Evolutionary conservation across 768 basidiomycete species (phyloP).

Genomic region (Suillus ampliporus): DNA sequence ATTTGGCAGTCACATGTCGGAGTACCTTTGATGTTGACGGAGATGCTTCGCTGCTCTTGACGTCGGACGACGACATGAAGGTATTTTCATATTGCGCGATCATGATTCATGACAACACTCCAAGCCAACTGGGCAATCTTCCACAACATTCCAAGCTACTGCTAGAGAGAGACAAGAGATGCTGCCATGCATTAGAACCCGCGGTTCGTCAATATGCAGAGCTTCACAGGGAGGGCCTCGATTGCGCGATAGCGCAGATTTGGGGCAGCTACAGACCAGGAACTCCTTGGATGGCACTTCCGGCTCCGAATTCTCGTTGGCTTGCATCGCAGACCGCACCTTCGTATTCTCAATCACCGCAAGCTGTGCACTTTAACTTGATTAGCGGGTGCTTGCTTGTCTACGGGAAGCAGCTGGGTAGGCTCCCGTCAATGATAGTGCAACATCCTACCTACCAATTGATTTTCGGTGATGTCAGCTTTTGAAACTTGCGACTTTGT

Average conservation of each 20-base stretch:
- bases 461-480: conserved; percentile 29
- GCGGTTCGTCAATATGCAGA: conserved; percentile 12
- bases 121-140: conserved; percentile 15
- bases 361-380: conserved; percentile 30
- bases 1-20: conserved; percentile 47
- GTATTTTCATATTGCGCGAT: conserved; percentile 31
- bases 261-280: conserved; percentile 32
- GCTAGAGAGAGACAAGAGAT: conserved; percentile 36
- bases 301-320: conserved; percentile 28
- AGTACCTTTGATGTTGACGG: conserved; percentile 35
- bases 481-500: neutral
- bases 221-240: conserved; percentile 18
- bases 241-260: conserved; percentile 22
- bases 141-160: conserved; percentile 20
- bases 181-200: conserved; percentile 32
- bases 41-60: conserved; percentile 18
- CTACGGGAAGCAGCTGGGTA: conserved; percentile 31
- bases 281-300: conserved; percentile 25
- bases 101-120: conserved; percentile 32
- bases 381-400: conserved; percentile 34
- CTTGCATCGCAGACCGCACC: conserved; percentile 23
- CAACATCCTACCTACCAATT: conserved; percentile 24
- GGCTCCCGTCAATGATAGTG: conserved; percentile 27
- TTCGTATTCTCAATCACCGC: conserved; percentile 17
- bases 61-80: conserved; percentile 28